phyloP scores from a whole-genome alignment of 2,329 filamentous ascomycete genomes.

The Coniochaeta sp. region DNA sequence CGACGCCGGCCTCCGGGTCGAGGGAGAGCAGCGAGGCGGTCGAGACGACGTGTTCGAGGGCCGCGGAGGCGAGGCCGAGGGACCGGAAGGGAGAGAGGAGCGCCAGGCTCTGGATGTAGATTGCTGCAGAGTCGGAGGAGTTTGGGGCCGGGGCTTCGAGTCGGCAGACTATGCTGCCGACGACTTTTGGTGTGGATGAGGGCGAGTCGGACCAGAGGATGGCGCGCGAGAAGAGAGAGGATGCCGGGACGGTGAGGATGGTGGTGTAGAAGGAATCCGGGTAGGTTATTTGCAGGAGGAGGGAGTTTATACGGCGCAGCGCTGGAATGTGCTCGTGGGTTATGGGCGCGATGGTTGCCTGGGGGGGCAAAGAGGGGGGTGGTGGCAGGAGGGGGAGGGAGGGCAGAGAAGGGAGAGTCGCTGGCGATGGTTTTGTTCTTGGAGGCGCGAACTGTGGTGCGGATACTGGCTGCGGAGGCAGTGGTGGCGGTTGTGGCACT shows the following conservation, averaged over 20 bases:
- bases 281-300: slow-evolving; percentile 58
- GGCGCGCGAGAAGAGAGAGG: slow-evolving; percentile 50
- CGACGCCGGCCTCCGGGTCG: slow-evolving; percentile 14
- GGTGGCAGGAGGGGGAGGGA: slow-evolving; percentile 21
- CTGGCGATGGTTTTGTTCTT: slow-evolving; percentile 8
- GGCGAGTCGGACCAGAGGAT: slow-evolving; percentile 46
- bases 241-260: slow-evolving; percentile 40
- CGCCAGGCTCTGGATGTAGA: slow-evolving; percentile 60
- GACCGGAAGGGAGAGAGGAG: slow-evolving; percentile 56
- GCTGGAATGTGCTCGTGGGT: slow-evolving; percentile 44
- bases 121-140: slow-evolving; percentile 26
- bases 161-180: slow-evolving; percentile 58
- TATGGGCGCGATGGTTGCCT: slow-evolving; percentile 46
- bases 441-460: slow-evolving; percentile 7
- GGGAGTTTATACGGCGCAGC: slow-evolving; percentile 56
- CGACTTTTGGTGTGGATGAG: slow-evolving; percentile 35
- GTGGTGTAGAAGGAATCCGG: slow-evolving; percentile 56
- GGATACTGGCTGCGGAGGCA: slow-evolving; percentile 9
- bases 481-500: slow-evolving; percentile 11
- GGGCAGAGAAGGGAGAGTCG: slow-evolving; percentile 5
- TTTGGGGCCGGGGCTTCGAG: slow-evolving; percentile 32
- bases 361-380: slow-evolving; percentile 31
- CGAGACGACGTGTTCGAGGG: slow-evolving; percentile 44
- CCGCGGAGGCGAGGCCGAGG: slow-evolving; percentile 50
- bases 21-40: slow-evolving; percentile 25